These are phyloP conservation scores for Potentilla sterilis DNA, from an alignment of 306 rosid genomes.

Conservation along the genomic window DNA sequence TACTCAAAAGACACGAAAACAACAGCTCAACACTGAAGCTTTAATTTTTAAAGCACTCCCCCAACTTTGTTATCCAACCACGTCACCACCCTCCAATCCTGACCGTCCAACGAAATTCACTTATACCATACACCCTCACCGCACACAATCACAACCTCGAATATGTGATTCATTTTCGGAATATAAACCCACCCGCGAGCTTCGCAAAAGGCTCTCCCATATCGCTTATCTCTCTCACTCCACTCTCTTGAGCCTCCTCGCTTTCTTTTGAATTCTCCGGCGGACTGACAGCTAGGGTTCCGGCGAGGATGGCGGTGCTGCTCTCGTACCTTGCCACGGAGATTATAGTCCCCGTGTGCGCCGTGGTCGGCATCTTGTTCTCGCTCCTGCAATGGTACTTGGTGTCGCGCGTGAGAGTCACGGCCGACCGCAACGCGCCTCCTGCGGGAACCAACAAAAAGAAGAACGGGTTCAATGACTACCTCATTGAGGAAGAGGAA, in stretches of 20 bases:
- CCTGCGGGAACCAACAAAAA: slow-evolving; percentile 29
- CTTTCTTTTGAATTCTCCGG: slow-evolving; percentile 9
- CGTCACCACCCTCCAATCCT: neutral
- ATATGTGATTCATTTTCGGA: neutral
- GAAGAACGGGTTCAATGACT: slow-evolving; percentile 60
- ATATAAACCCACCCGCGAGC: slow-evolving; percentile 32
- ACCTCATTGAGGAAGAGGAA: slow-evolving; percentile 68
- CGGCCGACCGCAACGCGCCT: slow-evolving; percentile 43
- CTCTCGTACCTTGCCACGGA: slow-evolving; percentile 57
- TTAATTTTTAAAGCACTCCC: neutral
- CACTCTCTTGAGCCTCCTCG: neutral
- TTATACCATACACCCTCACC: neutral
- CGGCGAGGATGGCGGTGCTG: slow-evolving; percentile 51
- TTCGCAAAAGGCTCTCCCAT: slow-evolving; percentile 7
- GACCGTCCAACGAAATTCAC: neutral
- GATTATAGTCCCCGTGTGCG: slow-evolving; percentile 59
- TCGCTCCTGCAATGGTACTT: slow-evolving; percentile 61
- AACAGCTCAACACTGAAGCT: neutral
- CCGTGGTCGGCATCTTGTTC: slow-evolving; percentile 61
- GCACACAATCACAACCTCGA: neutral
- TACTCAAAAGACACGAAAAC: neutral
- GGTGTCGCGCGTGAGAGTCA: slow-evolving; percentile 66
- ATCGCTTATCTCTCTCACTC: neutral
- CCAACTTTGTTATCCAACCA: neutral
- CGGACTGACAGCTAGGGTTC: slow-evolving; percentile 30